phyloP scores from a whole-genome alignment of 176 grass and related monocot genomes.

The Pharus latifolius region DNA sequence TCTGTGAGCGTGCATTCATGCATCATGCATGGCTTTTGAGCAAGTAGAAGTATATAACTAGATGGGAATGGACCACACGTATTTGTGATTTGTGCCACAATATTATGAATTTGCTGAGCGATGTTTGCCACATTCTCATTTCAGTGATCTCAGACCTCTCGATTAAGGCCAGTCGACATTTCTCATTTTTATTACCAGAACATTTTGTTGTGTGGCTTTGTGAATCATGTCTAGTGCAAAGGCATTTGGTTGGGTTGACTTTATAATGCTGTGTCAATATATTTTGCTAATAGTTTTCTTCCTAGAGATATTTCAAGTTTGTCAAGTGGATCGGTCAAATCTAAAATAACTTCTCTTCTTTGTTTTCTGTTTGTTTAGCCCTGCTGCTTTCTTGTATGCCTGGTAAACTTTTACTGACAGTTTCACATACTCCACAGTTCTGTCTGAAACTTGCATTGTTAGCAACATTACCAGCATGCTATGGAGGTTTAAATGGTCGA shows the following conservation, averaged over 20 bases:
- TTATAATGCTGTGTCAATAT: not conserved
- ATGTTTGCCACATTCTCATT: not conserved
- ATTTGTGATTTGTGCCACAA: not conserved
- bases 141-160: not conserved
- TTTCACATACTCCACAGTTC: constrained; percentile 38
- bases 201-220: not conserved
- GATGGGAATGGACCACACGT: not conserved
- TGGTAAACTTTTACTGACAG: not conserved
- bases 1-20: not conserved
- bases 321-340: not conserved
- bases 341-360: not conserved
- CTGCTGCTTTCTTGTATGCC: not conserved
- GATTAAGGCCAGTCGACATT: not conserved
- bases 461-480: constrained; percentile 70
- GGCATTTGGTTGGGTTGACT: not conserved
- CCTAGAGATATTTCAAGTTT: not conserved
- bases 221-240: not conserved
- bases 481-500: constrained; percentile 67
- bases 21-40: not conserved
- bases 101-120: not conserved
- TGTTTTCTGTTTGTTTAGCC: not conserved
- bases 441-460: constrained; percentile 85
- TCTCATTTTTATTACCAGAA: not conserved
- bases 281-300: not conserved
- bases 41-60: not conserved